Evolutionary conservation across 1,139 yeast species (phyloP).

Genomic region (Suhomyces kunorum): DNA sequence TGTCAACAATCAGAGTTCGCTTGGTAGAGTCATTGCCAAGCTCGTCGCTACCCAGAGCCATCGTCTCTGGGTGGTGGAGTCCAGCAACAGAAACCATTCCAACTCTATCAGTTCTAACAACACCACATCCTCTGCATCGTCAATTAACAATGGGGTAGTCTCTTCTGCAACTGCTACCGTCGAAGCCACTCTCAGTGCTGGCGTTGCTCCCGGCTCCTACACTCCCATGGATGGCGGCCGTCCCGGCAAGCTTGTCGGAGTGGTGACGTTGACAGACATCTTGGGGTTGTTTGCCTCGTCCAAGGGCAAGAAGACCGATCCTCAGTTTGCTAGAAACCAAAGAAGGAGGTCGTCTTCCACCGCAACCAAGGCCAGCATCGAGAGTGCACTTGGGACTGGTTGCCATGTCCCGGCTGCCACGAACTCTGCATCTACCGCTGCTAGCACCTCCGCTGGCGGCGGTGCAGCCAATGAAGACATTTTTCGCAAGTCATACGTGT

Average conservation of each 20-base stretch:
- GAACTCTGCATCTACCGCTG: constrained; percentile 7
- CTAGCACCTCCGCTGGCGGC: constrained; percentile 7
- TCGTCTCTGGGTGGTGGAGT: constrained; percentile 89
- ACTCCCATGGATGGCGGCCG: constrained; percentile 24
- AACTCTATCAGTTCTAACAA: constrained; percentile 14
- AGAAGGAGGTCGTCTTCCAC: constrained; percentile 69
- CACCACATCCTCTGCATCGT: constrained; percentile 12
- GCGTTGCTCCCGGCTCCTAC: constrained; percentile 11
- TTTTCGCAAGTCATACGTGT: constrained; percentile 22
- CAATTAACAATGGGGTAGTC: constrained; percentile 7
- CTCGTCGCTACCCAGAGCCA: constrained; percentile 94
- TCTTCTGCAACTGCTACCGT: constrained; percentile 13
- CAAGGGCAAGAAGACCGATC: constrained; percentile 69
- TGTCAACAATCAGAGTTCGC: constrained; percentile 73
- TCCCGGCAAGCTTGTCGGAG: constrained; percentile 84
- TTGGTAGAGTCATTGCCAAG: constrained; percentile 90
- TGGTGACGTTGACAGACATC: constrained; percentile 86
- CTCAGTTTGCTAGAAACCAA: constrained; percentile 81
- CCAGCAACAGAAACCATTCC: constrained; percentile 25
- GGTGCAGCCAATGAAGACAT: constrained; percentile 19
- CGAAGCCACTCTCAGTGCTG: constrained; percentile 23
- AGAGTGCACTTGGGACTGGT: constrained; percentile 19
- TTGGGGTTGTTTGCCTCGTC: constrained; percentile 76
- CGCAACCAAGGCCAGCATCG: constrained; percentile 43
- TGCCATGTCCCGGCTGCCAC: constrained; percentile 1